Evolutionary conservation across 306 rosid genomes (phyloP).

Genomic region (Quercus berberidifolia): DNA sequence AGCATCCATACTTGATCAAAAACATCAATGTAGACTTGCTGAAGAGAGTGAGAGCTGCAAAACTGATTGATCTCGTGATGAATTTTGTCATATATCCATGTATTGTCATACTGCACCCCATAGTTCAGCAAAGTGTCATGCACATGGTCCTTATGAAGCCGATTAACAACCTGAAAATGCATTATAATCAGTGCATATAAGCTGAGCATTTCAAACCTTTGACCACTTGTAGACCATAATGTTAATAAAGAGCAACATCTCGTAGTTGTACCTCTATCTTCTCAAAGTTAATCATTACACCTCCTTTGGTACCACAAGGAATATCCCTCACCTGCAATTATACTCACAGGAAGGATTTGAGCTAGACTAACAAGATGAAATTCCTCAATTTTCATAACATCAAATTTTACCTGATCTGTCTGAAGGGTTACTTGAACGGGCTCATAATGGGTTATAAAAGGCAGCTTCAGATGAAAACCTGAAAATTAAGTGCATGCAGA

Average conservation of each 20-base stretch:
- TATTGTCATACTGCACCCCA: no score
- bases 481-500: slow-evolving; percentile 13
- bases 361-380: slow-evolving; percentile 5
- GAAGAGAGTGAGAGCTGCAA: no score
- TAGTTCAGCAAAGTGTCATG: no score
- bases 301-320: slow-evolving; percentile 97
- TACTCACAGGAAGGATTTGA: neutral
- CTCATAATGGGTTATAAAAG: slow-evolving; percentile 75
- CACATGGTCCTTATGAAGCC: no score
- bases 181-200: no score
- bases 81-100: no score
- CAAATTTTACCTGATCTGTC: slow-evolving; percentile 58
- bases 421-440: slow-evolving; percentile 94
- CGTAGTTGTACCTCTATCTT: slow-evolving; percentile 73
- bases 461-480: slow-evolving; percentile 92
- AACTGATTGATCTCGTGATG: no score
- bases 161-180: no score
- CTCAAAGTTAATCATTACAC: slow-evolving; percentile 83
- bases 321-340: slow-evolving; percentile 76
- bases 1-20: no score
- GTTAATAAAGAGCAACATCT: neutral
- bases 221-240: no score
- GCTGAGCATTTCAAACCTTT: no score
- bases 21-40: no score
- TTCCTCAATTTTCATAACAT: neutral